Evolutionary conservation across 768 basidiomycete species (phyloP).

Genomic region (Kondoa subrosea): DNA sequence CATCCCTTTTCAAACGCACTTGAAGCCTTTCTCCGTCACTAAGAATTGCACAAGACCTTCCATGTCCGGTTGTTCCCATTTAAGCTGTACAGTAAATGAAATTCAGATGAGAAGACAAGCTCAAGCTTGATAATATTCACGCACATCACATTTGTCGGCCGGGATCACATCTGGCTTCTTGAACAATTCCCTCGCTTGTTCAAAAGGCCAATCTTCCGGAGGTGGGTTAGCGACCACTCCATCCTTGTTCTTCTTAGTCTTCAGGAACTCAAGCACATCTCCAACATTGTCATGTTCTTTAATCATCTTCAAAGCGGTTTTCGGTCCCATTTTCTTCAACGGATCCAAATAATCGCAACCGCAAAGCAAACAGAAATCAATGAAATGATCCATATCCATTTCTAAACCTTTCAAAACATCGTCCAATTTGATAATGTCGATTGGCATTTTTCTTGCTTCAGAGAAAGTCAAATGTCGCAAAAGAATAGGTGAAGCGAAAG

Average conservation of each 20-base stretch:
- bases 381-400: conserved; percentile 93
- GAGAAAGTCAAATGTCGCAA: conserved; percentile 88
- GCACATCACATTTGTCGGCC: conserved; percentile 67
- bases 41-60: conserved; percentile 88
- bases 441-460: conserved; percentile 92
- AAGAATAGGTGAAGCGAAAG: conserved; percentile 78
- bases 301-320: conserved; percentile 81
- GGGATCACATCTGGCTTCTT: conserved; percentile 75
- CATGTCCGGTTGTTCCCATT: conserved; percentile 83
- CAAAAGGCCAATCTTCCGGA: conserved; percentile 94
- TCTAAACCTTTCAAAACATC: conserved; percentile 70
- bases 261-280: conserved; percentile 50
- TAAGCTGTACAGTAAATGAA: conserved; percentile 43
- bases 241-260: conserved; percentile 39
- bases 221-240: conserved; percentile 58
- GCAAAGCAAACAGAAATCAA: conserved; percentile 85
- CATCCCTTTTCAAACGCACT: conserved; percentile 40
- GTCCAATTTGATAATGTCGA: conserved; percentile 72
- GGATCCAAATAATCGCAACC: conserved; percentile 99
- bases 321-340: conserved; percentile 91
- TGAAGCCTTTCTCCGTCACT: conserved; percentile 91
- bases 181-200: conserved; percentile 82
- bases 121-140: conserved; percentile 16
- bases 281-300: conserved; percentile 60
- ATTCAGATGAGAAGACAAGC: not conserved